Evolutionary conservation across 1,284 basidiomycete genomes (phyloP).

Genomic region (Tilletiopsis washingtonensis): DNA sequence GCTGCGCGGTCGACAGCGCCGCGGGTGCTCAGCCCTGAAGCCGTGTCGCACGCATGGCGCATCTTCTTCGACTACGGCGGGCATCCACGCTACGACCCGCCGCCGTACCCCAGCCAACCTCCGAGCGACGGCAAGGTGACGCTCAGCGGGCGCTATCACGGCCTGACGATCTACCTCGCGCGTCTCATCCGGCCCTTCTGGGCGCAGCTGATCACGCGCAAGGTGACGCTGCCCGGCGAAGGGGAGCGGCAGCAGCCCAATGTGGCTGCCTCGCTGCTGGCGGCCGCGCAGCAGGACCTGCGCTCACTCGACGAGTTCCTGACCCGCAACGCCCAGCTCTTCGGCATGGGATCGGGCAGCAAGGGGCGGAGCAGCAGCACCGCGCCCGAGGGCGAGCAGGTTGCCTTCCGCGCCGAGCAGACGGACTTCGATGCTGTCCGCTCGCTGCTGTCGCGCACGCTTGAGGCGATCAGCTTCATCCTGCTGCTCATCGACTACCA

Average conservation of each 20-base stretch:
- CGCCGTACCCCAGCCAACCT: constrained; percentile 12
- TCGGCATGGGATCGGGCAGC: constrained; percentile 10
- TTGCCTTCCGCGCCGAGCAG: constrained; percentile 62
- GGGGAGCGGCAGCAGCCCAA: constrained; percentile 2
- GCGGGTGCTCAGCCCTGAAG: constrained; percentile 33
- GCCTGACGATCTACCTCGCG: constrained; percentile 76
- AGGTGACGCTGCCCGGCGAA: constrained; percentile 52
- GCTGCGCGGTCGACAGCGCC: no score
- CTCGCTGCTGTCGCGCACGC: constrained; percentile 59
- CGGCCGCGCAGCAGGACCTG: constrained; percentile 28
- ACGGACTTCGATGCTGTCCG: constrained; percentile 66
- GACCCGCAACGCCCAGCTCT: constrained; percentile 37
- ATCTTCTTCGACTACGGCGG: constrained; percentile 37
- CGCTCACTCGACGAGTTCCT: constrained; percentile 32
- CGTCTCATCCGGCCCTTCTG: constrained; percentile 78
- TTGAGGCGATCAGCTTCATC: constrained; percentile 70
- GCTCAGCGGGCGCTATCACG: constrained; percentile 82
- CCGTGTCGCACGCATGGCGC: constrained; percentile 35
- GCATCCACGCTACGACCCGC: constrained; percentile 10
- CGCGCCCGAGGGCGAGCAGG: constrained; percentile 3
- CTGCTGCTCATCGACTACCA: constrained; percentile 84
- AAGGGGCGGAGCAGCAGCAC: not conserved
- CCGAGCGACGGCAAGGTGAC: constrained; percentile 58
- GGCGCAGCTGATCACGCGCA: constrained; percentile 52
- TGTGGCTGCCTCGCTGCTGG: constrained; percentile 10